Conservation (phyloP, 371 early-diverging fungal species). For the Vairimorpha ceranae region DNA sequence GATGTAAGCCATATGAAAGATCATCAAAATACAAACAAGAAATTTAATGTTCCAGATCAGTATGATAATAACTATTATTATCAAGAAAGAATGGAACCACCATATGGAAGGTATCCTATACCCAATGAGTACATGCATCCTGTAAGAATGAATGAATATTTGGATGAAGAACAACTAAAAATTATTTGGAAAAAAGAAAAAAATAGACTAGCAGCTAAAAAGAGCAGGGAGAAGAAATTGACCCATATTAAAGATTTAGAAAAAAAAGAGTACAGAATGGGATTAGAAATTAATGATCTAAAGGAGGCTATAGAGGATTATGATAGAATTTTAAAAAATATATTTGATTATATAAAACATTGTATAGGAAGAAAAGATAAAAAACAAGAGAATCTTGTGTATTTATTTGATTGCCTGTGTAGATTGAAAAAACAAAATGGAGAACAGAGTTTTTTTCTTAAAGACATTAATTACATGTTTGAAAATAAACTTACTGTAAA, state of each 20-base stretch:
- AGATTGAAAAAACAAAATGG: conserved; percentile 30
- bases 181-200: conserved; percentile 57
- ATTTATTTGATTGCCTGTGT: conserved; percentile 41
- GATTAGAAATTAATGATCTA: conserved; percentile 31
- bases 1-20: conserved; percentile 31
- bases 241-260: conserved; percentile 51
- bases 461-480: conserved; percentile 27
- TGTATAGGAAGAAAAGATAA: conserved; percentile 3
- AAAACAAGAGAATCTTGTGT: conserved; percentile 30
- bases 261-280: conserved; percentile 33
- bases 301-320: conserved; percentile 42
- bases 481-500: conserved; percentile 30
- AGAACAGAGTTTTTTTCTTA: conserved; percentile 15
- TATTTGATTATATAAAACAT: conserved; percentile 31
- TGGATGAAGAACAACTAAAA: conserved; percentile 42
- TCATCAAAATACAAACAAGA: conserved; percentile 10
- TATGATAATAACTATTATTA: conserved; percentile 13
- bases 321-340: conserved; percentile 32
- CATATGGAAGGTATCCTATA: conserved; percentile 7
- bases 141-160: conserved; percentile 13
- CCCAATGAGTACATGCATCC: conserved; percentile 16
- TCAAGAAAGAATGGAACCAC: conserved; percentile 10
- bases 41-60: conserved; percentile 2
- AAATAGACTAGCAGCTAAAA: conserved; percentile 62
- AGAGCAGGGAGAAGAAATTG: conserved; percentile 59